Base-by-base conservation (phyloP, 2,329 filamentous ascomycete species). In the Aspergillus terreus region DNA sequence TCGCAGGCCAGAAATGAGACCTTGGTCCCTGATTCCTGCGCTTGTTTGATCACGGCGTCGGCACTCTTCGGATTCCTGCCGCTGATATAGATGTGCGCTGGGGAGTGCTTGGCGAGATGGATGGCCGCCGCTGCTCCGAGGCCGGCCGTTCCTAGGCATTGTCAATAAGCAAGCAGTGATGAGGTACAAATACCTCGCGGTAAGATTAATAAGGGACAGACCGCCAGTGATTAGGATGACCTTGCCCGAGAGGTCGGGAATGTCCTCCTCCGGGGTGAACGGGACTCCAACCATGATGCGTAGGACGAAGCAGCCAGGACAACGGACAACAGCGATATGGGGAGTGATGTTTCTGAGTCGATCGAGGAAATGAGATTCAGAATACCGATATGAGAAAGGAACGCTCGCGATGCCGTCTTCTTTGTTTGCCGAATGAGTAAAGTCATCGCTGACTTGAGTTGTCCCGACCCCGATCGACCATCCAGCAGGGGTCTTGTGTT, bases 161-260 rank as follows among this genome's bases (percentile, higher is more conserved):
- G 25, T 27, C 6, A 27, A 27, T 6, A 9, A 9, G 1, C 25
- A 7, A 9, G 25, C 25, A 27, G 2, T 9, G 9, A 27, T 27
- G 4, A 27, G 25, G 25, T 27, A 27, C 9, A 5, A 33, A 27
- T 6, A 17, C 27, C 25, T 3, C 2, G 12, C 0, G 45, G 27
- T 10, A 36, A 1, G 11, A 3, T 25, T 1, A 6, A n/a, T 15
- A 12, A 5, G 21, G 4, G n/a, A 19, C 47, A 9, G 75, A 48
- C 73, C 76, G 41, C 77, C 77, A 0, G 77, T 80, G 33, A 80
- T 69, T 21, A 80, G 65, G 47, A 79, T 74, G 11, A 74, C 71
- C 52, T 77, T 75, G 12, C 66, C 70, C 3, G 57, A 44, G 1
- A 76, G 65, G 27, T 63, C 58, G 3, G 72, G 71, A 19, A 76